A percentile compares a stretch with the other conserved stretches of the same genome.
Conservation (phyloP, 371 early-diverging fungal genomes). For the Mucor velutinosus region DNA sequence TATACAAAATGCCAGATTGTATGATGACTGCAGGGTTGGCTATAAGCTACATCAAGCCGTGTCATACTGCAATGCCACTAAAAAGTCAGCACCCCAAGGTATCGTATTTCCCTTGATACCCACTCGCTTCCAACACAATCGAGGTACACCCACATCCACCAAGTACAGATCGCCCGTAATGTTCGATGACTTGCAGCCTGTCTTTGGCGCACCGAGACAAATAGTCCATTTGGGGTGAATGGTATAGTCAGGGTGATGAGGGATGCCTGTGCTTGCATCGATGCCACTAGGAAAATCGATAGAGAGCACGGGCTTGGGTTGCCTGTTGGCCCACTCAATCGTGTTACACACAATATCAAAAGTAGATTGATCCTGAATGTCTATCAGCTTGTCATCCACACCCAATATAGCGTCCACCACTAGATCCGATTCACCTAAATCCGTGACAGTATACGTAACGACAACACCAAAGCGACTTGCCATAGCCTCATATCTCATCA, state of each 20-base stretch:
- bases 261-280: constrained; percentile 56
- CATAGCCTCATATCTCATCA: constrained; percentile 50
- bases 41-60: neutral
- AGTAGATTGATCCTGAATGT: constrained; percentile 51
- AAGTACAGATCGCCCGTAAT: constrained; percentile 75
- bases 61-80: constrained; percentile 67
- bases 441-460: constrained; percentile 16
- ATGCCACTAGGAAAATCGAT: constrained; percentile 77
- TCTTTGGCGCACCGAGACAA: constrained; percentile 75
- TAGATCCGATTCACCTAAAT: constrained; percentile 50
- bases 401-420: constrained; percentile 81
- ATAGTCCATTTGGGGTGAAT: constrained; percentile 74
- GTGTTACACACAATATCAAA: constrained; percentile 48
- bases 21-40: too few species aligned
- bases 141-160: constrained; percentile 80
- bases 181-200: constrained; percentile 56
- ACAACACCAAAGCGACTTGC: constrained; percentile 41
- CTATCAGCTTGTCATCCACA: constrained; percentile 58
- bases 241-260: constrained; percentile 32
- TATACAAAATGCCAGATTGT: too few species aligned
- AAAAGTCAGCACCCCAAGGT: constrained; percentile 76
- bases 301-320: constrained; percentile 66
- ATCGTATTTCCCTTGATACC: constrained; percentile 59
- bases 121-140: constrained; percentile 62
- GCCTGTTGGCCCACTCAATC: constrained; percentile 75